Percentiles rank a stretch among this genome's conserved stretches.
These are phyloP conservation scores for Pichia rugopelliculosa DNA, from an alignment of 805 yeast species.

Conservation along the genomic window DNA sequence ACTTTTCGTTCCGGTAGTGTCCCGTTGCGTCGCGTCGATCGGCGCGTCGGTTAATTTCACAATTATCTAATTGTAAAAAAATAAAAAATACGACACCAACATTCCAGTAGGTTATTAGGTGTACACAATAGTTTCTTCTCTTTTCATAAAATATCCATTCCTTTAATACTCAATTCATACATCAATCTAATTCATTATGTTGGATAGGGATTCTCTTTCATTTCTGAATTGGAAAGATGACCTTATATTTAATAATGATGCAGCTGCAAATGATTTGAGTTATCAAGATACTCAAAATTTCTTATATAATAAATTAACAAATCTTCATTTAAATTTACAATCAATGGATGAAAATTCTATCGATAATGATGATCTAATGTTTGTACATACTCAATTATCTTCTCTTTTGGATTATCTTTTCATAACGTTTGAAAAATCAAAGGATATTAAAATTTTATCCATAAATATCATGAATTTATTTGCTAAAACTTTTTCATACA, in stretches of 20 bases:
- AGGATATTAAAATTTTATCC: conserved; percentile 20
- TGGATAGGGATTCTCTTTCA: background rate
- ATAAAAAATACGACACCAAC: too few species aligned
- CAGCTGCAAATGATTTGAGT: conserved; percentile 1
- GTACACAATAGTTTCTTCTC: too few species aligned
- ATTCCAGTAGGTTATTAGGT: too few species aligned
- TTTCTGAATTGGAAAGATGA: conserved; percentile 2
- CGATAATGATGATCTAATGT: conserved; percentile 18
- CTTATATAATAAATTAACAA: conserved; percentile 1
- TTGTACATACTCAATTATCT: conserved; percentile 19
- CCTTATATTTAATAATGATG: conserved; percentile 5
- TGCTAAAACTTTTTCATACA: conserved; percentile 17
- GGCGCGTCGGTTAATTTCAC: too few species aligned
- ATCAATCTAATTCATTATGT: background rate
- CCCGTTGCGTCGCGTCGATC: too few species aligned
- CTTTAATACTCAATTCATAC: too few species aligned
- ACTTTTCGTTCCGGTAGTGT: too few species aligned
- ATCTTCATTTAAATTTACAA: conserved; percentile 1
- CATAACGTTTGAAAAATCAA: conserved; percentile 16
- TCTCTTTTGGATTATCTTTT: conserved; percentile 17
- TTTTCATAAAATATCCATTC: too few species aligned
- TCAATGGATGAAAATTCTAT: background rate
- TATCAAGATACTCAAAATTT: conserved; percentile 1
- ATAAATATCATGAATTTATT: conserved; percentile 20
- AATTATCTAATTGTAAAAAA: too few species aligned